phyloP scores from a whole-genome alignment of 768 basidiomycete genomes.

The Hygrophoropsis aurantiaca region DNA sequence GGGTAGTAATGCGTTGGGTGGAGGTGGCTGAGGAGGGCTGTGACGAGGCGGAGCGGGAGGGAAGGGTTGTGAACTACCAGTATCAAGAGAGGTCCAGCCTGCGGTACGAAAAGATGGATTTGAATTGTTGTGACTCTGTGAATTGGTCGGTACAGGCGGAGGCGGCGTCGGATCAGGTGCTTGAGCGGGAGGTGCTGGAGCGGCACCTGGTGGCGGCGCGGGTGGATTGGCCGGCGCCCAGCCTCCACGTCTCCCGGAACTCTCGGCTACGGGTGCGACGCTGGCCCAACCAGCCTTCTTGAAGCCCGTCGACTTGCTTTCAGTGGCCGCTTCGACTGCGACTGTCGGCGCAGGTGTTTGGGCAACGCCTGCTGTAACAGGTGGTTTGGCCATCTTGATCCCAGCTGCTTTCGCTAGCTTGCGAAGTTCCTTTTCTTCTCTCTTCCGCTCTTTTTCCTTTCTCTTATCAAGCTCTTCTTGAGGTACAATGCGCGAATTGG shows the following conservation, averaged over 20 bases:
- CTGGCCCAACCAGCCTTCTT: slow-evolving; percentile 55
- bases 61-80: slow-evolving; percentile 33
- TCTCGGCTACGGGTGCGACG: slow-evolving; percentile 14
- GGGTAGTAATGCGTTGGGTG: slow-evolving; percentile 5
- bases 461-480: slow-evolving; percentile 70
- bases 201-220: slow-evolving; percentile 20
- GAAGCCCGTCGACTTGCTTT: slow-evolving; percentile 25
- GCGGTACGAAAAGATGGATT: slow-evolving; percentile 55
- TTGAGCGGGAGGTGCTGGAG: slow-evolving; percentile 7
- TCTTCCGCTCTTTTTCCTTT: slow-evolving; percentile 82
- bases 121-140: slow-evolving; percentile 1
- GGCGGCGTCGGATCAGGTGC: slow-evolving; percentile 18
- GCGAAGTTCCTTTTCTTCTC: slow-evolving; percentile 82
- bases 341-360: slow-evolving; percentile 15
- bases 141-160: slow-evolving; percentile 8
- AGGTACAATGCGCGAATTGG: slow-evolving; percentile 62
- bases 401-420: slow-evolving; percentile 84
- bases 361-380: slow-evolving; percentile 16
- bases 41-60: slow-evolving; percentile 14
- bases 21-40: slow-evolving; percentile 5
- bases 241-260: slow-evolving; percentile 10
- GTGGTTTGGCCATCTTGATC: slow-evolving; percentile 56
- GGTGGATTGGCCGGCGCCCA: slow-evolving; percentile 14
- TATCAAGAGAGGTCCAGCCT: slow-evolving; percentile 70
- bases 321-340: slow-evolving; percentile 16